Evolutionary conservation across 192 early-diverging fungal genomes (phyloP), one percentile per base, ranked within the genome.

Genomic region (Chytriomyces sp.): DNA sequence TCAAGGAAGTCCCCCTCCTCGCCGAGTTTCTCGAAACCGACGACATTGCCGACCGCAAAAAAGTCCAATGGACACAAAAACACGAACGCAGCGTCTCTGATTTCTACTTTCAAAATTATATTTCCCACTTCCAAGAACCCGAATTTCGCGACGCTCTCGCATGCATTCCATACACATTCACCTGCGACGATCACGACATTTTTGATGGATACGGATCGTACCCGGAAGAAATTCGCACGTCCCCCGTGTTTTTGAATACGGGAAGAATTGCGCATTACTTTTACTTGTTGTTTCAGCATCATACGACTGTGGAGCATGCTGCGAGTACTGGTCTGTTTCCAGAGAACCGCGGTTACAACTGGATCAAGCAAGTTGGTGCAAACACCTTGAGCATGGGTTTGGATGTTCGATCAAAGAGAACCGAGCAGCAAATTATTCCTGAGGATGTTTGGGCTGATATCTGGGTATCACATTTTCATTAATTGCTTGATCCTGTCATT

Each of bases 241-340:
- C 90, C 43, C 80, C 86, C 6, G 89, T 92, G 16, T 92, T 94
- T 83, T 85, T 88, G 79, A 89, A 91, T 86, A 92, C 94, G 66
- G 90, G 88, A 75, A 82, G 87, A 45, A 82, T 89, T 48, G 94
- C 93, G 5, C 80, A 86, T 71, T 89, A 90, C n/a, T 93, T 93
- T 82, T 95, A 93, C 84, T 86, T 91, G 65, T 78, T 96, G 69
- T 96, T 92, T 89, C 95, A 96, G 84, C 91, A 91, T 3, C 93
- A 95, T 73, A 88, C 91, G n/a, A 95, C 87, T 26, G 76, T 87
- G 48, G 74, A 84, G 44, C 72, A 86, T 60, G 87, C 90, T 9
- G 48, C 61, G 35, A 64, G 46, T 23, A 24, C 50, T 5, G 8
- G 10, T 5, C 23, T 64, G 13, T 64, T 64, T 43, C 72, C 72